phyloP scores from a whole-genome alignment of 2,329 filamentous ascomycete genomes.

The Phyllosticta paracitricarpa region DNA sequence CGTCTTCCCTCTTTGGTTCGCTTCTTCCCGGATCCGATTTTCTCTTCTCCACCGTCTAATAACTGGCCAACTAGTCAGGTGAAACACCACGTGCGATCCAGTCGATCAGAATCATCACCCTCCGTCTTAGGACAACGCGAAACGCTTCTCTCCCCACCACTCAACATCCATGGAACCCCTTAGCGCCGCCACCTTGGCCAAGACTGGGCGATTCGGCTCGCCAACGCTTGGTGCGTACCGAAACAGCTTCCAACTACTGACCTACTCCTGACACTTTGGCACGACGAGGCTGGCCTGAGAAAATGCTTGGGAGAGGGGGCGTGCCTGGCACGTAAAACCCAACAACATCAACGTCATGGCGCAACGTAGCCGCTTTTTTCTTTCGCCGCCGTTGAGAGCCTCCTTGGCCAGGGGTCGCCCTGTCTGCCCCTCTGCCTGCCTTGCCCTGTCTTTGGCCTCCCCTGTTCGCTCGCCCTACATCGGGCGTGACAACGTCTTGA shows the following conservation, averaged over 20 bases:
- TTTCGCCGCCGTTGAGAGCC: not conserved
- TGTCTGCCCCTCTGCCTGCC: too few species aligned
- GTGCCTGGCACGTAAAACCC: not conserved
- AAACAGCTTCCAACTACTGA: not conserved
- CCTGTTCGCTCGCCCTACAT: not conserved
- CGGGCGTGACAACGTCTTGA: not conserved
- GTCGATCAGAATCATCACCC: not conserved
- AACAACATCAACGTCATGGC: not conserved
- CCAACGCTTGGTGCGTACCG: not conserved
- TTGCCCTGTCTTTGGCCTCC: not conserved
- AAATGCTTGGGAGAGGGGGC: too few species aligned
- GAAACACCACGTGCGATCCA: not conserved
- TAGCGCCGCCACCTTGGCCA: not conserved
- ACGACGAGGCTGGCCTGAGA: too few species aligned
- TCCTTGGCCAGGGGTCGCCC: not conserved
- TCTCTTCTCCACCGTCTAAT: not conserved
- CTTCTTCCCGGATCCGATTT: not conserved
- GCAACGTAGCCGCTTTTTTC: too few species aligned
- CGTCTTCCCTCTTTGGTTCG: not conserved
- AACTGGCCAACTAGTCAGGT: not conserved
- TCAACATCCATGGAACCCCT: not conserved
- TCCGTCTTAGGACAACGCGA: not conserved
- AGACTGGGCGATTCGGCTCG: not conserved
- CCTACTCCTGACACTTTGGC: not conserved
- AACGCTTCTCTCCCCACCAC: not conserved